Conservation (phyloP, 257 asterid species). For the Penstemon newberryi region DNA sequence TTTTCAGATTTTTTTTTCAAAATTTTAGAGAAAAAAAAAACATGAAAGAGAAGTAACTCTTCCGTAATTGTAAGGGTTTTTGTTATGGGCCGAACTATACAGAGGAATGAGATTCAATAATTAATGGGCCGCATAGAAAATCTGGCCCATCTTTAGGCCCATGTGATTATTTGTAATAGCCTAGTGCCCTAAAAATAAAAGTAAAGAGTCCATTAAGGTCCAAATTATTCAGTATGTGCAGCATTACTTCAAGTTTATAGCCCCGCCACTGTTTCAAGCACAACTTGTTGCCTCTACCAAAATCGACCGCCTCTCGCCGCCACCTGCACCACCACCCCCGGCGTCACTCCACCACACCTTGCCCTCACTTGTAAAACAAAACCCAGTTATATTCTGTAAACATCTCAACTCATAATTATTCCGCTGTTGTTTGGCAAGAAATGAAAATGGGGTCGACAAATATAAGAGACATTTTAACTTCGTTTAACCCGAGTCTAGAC, state of each 20-base stretch:
- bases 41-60: no score
- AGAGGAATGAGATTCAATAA: background rate
- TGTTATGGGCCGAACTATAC: no score
- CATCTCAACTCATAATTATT: background rate
- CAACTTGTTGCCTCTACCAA: background rate
- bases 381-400: background rate
- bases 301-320: slow-evolving; percentile 30
- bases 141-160: slow-evolving; percentile 11
- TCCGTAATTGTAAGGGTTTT: no score
- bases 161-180: background rate
- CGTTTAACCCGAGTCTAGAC: slow-evolving; percentile 74
- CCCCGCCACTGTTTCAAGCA: slow-evolving; percentile 4
- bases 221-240: background rate
- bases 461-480: slow-evolving; percentile 66
- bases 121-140: background rate
- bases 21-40: no score
- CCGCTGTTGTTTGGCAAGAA: slow-evolving; percentile 9
- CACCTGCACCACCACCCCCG: slow-evolving; percentile 32
- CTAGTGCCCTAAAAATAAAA: background rate
- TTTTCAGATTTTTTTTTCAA: no score
- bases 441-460: slow-evolving; percentile 52
- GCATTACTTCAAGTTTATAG: slow-evolving; percentile 9
- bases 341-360: slow-evolving; percentile 27
- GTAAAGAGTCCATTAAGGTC: background rate
- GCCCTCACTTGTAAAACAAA: background rate